These are phyloP conservation scores for Talaromyces sp. DNA, from an alignment of 2,329 filamentous ascomycete species.

Conservation along the genomic window DNA sequence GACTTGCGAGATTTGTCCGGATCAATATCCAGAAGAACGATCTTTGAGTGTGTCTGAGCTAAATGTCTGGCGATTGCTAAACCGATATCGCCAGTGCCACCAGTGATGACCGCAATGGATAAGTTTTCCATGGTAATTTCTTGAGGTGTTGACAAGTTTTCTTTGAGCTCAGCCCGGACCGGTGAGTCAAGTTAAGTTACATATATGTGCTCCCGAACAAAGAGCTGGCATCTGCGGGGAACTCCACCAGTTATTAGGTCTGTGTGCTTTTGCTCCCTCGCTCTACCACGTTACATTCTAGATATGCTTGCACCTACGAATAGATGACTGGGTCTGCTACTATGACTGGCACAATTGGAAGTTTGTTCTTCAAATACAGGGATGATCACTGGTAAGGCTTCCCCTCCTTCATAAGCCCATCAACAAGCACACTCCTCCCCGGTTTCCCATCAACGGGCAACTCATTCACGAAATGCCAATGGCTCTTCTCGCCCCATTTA, in stretches of 20 bases:
- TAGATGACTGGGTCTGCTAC: background rate
- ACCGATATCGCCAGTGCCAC: conserved; percentile 29
- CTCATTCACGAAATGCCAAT: conserved; percentile 29
- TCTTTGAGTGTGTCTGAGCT: conserved; percentile 22
- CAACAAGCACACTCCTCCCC: conserved; percentile 9
- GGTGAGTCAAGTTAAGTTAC: background rate
- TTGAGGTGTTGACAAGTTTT: background rate
- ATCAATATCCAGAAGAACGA: conserved; percentile 26
- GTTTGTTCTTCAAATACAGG: too few species aligned
- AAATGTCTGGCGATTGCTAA: conserved; percentile 26
- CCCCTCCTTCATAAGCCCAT: conserved; percentile 13
- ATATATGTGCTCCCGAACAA: background rate
- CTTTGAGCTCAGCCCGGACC: background rate
- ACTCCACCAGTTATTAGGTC: background rate
- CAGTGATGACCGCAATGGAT: conserved; percentile 26
- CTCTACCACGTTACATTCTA: background rate
- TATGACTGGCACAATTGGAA: background rate
- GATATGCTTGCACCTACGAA: background rate
- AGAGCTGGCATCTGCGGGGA: background rate
- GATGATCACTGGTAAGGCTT: background rate
- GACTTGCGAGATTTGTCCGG: conserved; percentile 18
- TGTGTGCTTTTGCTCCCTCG: background rate
- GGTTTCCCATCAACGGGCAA: conserved; percentile 18
- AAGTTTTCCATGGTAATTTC: background rate
- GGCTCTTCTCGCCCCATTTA: conserved; percentile 24